Evolutionary conservation across 225 moss, liverwort and hornwort genomes (phyloP), one percentile per base, ranked within the genome.

Genomic region (Anthoceros angustus): DNA sequence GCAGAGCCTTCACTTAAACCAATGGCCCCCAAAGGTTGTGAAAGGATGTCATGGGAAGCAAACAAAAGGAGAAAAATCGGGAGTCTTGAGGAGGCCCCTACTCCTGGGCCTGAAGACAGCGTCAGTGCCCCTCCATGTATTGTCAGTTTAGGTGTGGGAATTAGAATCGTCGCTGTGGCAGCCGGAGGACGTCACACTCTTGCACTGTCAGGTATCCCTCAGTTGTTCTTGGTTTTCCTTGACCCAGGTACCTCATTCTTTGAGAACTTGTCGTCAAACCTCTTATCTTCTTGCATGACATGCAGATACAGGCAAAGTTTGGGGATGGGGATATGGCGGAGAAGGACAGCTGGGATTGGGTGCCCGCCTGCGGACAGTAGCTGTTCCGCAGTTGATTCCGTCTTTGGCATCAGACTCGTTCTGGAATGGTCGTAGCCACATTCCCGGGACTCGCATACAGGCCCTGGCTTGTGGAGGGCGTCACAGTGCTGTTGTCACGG

Each of bases 271-370:
- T 18, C 12, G 41, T 67, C 42, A 18, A 42, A 67, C 67, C 62
- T 32, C 64, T 38, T 63, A 43, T n/a, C 24, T 64, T 40, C 61
- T 63, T 42, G 24, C 64, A 55, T 74, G 74, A 68, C 45, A 9
- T 70, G 74, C 76, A 98, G 95, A 86, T 75, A 75, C 73, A 55
- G 92, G 95, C 15, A 79, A 86, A 64, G 82, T 92, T n/a, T 98
- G 95, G 95, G 92, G 87, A 69, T 98, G 95, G 95, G 95, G 95
- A 67, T 98, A 89, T 68, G 88, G 95, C 72, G 92, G 85, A 48
- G 95, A 98, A 73, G 95, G 95, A 63, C 95, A 98, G 63, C 87
- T 98, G 62, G 92, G 95, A 67, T 73, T 92, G 65, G 89, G 95
- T 70, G 79, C 81, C 6, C 88, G 92, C 9, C 72, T 84, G 76